phyloP scores from a whole-genome alignment of 352 stramenopile species.

The Globisporangium viniferum region DNA sequence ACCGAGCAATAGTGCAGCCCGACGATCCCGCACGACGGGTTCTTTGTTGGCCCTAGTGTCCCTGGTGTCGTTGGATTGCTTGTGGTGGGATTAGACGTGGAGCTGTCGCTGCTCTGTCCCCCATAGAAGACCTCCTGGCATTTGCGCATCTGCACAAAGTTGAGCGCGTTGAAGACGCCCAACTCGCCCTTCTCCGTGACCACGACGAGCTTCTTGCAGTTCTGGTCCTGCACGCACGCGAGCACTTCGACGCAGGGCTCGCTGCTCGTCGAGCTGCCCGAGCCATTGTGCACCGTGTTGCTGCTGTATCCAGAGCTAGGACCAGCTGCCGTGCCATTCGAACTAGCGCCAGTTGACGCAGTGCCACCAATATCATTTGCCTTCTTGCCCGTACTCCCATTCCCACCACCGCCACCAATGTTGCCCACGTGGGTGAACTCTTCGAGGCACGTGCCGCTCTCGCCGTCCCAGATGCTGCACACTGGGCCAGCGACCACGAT shows the following conservation, averaged over 20 bases:
- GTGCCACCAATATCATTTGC: not conserved
- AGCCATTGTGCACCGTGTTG: slow-evolving; percentile 19
- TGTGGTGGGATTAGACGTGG: not conserved
- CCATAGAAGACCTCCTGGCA: slow-evolving; percentile 47
- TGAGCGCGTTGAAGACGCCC: slow-evolving; percentile 70
- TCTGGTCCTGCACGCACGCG: slow-evolving; percentile 46
- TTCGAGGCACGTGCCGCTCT: slow-evolving; percentile 44
- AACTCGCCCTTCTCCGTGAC: slow-evolving; percentile 53
- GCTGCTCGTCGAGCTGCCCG: slow-evolving; percentile 9
- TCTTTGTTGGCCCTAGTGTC: not conserved
- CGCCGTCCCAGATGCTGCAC: slow-evolving; percentile 73
- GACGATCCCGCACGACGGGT: slow-evolving; percentile 41
- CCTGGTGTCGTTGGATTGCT: not conserved
- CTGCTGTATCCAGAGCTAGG: not conserved
- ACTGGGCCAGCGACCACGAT: slow-evolving; percentile 53
- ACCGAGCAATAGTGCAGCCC: slow-evolving; percentile 70
- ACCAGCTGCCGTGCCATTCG: not conserved
- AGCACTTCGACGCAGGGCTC: slow-evolving; percentile 43
- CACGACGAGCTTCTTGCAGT: slow-evolving; percentile 61
- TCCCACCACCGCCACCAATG: not conserved
- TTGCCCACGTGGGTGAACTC: slow-evolving; percentile 56
- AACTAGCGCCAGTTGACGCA: not conserved
- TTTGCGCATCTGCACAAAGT: slow-evolving; percentile 68
- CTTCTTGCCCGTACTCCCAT: slow-evolving; percentile 4
- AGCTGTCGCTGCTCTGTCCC: not conserved